These are phyloP conservation scores for Citrullus colocynthis DNA, from an alignment of 306 rosid species.

Conservation along the genomic window DNA sequence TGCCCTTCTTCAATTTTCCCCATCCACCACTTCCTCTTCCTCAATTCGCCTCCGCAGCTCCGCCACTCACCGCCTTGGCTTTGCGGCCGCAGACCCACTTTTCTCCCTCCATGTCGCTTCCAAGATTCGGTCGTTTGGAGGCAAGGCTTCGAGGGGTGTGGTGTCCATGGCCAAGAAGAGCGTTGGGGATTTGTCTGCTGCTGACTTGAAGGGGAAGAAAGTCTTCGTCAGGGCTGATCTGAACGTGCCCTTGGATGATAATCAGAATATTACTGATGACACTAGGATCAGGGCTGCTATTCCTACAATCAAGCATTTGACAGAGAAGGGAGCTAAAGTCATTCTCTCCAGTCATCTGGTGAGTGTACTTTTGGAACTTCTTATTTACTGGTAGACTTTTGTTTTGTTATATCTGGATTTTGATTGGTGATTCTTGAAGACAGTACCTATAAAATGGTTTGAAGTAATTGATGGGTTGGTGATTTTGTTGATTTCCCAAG, in stretches of 20 bases:
- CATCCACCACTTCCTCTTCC: slow-evolving; percentile 26
- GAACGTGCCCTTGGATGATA: slow-evolving; percentile 86
- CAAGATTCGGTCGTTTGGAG: slow-evolving; percentile 27
- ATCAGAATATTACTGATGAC: slow-evolving; percentile 84
- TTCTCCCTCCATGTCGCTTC: slow-evolving; percentile 49
- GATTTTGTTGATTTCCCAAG: neutral
- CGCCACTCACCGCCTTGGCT: slow-evolving; percentile 48
- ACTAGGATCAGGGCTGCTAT: slow-evolving; percentile 90
- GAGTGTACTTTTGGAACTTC: neutral
- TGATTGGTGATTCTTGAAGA: neutral
- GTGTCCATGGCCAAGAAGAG: slow-evolving; percentile 89
- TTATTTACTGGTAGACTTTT: neutral
- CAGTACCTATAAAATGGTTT: neutral
- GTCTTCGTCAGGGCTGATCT: slow-evolving; percentile 88
- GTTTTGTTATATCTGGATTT: neutral
- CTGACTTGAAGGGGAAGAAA: slow-evolving; percentile 81
- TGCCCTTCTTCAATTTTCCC: slow-evolving; percentile 30
- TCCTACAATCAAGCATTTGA: slow-evolving; percentile 83
- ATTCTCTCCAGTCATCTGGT: slow-evolving; percentile 94
- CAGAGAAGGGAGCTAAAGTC: slow-evolving; percentile 81
- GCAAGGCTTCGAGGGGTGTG: slow-evolving; percentile 40
- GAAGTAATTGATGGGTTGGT: neutral
- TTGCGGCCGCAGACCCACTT: slow-evolving; percentile 65
- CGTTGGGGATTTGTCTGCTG: slow-evolving; percentile 55
- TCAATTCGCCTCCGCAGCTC: slow-evolving; percentile 42